Conservation (phyloP, 106 monocot species). For the Phalaenopsis aphrodite region DNA sequence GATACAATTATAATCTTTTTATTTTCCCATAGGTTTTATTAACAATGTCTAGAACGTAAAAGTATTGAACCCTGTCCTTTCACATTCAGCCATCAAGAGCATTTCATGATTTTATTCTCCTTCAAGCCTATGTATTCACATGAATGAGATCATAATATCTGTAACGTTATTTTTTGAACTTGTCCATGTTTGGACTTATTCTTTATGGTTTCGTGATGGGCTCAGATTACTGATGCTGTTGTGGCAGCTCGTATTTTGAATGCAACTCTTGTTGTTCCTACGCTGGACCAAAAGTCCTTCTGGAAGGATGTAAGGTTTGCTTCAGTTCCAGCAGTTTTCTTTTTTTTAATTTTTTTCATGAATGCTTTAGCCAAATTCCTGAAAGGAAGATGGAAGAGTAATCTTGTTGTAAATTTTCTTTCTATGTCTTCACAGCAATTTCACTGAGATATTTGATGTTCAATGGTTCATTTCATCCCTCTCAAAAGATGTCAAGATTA, state of each 20-base stretch:
- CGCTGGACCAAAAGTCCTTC: conserved; percentile 10
- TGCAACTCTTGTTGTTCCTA: conserved; percentile 13
- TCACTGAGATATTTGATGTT: conserved; percentile 78
- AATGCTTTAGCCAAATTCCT: neutral
- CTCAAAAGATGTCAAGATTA: conserved; percentile 71
- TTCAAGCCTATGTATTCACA: neutral
- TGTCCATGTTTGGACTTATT: too few relatives aligned
- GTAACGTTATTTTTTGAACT: too few relatives aligned
- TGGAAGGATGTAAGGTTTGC: conserved; percentile 15
- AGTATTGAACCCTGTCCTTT: neutral
- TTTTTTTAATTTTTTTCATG: neutral
- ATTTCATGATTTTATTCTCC: too few relatives aligned
- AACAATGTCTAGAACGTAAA: too few relatives aligned
- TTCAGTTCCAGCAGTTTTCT: neutral
- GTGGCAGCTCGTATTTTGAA: conserved; percentile 14
- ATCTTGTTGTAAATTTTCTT: neutral
- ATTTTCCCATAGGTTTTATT: too few relatives aligned
- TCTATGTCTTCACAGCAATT: conserved; percentile 45
- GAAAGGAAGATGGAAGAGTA: neutral
- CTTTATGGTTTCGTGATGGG: neutral
- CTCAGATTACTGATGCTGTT: conserved; percentile 12
- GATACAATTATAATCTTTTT: too few relatives aligned
- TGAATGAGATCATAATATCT: neutral
- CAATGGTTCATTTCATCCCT: conserved; percentile 77
- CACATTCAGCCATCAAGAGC: neutral